A percentile compares a stretch with the other conserved stretches of the same genome.
phyloP scores from a whole-genome alignment of 2,329 filamentous ascomycete genomes.

The Aspergillus luchuensis region DNA sequence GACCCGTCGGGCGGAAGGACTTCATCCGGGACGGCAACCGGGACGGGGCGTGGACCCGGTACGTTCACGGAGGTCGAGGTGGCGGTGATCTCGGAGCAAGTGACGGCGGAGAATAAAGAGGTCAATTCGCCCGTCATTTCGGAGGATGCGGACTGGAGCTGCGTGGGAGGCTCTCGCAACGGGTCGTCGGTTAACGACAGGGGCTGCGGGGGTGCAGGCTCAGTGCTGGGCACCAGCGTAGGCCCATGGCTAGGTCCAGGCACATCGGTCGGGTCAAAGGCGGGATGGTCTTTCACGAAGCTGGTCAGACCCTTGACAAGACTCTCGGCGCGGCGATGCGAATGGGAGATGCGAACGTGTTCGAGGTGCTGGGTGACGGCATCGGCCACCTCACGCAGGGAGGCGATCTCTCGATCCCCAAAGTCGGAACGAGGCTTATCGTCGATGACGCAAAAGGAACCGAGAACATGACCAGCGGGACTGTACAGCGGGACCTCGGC shows the following conservation, averaged over 20 bases:
- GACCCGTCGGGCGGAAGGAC: slow-evolving; percentile 3
- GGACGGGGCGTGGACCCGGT: not conserved
- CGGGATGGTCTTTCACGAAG: slow-evolving; percentile 50
- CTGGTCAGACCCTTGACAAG: slow-evolving; percentile 58
- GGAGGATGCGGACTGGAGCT: slow-evolving; percentile 5
- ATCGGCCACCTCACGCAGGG: slow-evolving; percentile 58
- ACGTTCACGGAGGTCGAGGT: slow-evolving; percentile 5
- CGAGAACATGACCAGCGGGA: slow-evolving; percentile 56
- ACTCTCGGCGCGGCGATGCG: slow-evolving; percentile 58
- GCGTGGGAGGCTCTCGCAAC: not conserved
- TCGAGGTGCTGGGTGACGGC: slow-evolving; percentile 63
- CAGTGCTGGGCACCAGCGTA: slow-evolving; percentile 5
- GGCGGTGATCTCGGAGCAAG: slow-evolving; percentile 15
- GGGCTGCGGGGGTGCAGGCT: not conserved
- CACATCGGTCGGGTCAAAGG: slow-evolving; percentile 26
- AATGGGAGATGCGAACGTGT: slow-evolving; percentile 55
- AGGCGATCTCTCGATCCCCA: slow-evolving; percentile 33
- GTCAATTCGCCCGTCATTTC: slow-evolving; percentile 13
- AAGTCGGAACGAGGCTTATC: slow-evolving; percentile 53
- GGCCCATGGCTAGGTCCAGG: slow-evolving; percentile 10
- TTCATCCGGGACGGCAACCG: not conserved
- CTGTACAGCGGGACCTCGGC: slow-evolving; percentile 62
- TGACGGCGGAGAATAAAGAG: slow-evolving; percentile 16
- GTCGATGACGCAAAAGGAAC: slow-evolving; percentile 60
- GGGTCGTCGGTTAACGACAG: not conserved